phyloP scores from a whole-genome alignment of 1,284 basidiomycete species.

The Abortiporus biennis region DNA sequence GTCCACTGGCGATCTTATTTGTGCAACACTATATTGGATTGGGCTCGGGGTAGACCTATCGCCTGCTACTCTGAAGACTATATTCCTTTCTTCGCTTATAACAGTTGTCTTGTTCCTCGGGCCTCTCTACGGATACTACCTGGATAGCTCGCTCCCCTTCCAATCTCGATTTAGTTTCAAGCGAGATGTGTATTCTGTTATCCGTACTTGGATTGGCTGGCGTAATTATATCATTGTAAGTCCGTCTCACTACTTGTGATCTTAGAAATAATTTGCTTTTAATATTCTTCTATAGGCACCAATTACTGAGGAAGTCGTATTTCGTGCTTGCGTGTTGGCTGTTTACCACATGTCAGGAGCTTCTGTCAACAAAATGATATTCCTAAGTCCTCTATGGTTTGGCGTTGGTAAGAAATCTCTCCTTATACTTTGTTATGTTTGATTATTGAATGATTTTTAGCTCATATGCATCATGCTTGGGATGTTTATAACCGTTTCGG shows the following conservation, averaged over 20 bases:
- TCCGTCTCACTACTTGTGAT: conserved; percentile 14
- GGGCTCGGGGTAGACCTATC: conserved; percentile 22
- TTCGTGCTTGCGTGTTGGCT: conserved; percentile 79
- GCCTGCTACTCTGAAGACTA: conserved; percentile 15
- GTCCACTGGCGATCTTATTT: conserved; percentile 4
- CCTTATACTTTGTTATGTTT: conserved; percentile 4
- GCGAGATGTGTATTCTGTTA: conserved; percentile 31
- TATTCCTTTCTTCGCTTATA: conserved; percentile 54
- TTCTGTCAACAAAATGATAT: conserved; percentile 57
- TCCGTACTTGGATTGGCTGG: conserved; percentile 50
- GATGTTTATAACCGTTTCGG: conserved; percentile 76
- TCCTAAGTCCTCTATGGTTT: conserved; percentile 82
- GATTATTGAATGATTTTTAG: conserved; percentile 32
- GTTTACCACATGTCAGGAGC: conserved; percentile 68
- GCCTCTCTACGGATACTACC: conserved; percentile 64
- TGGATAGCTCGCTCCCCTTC: conserved; percentile 55
- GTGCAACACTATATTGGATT: conserved; percentile 17
- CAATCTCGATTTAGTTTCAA: conserved; percentile 49
- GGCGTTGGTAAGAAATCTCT: conserved; percentile 60
- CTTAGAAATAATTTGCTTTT: conserved; percentile 2
- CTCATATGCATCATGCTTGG: conserved; percentile 90
- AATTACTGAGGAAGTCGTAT: conserved; percentile 90
- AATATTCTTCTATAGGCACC: conserved; percentile 55
- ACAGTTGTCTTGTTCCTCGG: conserved; percentile 81
- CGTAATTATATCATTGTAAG: conserved; percentile 79